A percentile compares a stretch with the other conserved stretches of the same genome.
Conservation (phyloP, 2,329 filamentous ascomycete genomes). For the Pseudocercospora eumusae region DNA sequence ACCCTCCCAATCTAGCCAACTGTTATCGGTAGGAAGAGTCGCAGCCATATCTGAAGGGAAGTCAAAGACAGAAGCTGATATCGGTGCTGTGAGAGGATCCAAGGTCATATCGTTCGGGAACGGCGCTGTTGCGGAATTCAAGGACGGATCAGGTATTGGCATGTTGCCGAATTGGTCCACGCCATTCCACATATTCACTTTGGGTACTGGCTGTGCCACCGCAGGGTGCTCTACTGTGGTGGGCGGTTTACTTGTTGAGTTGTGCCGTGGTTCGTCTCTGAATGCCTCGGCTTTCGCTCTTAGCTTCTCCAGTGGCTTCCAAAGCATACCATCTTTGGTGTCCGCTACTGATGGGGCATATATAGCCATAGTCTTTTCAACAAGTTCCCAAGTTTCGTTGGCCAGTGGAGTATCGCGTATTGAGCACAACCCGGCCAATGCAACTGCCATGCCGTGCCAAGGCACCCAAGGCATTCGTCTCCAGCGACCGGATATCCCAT, state of each 20-base stretch:
- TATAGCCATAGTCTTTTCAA: conserved; percentile 50
- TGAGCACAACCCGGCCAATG: conserved; percentile 55
- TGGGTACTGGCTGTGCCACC: background rate
- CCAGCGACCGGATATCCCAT: conserved; percentile 43
- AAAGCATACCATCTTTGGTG: conserved; percentile 53
- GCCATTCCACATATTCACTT: background rate
- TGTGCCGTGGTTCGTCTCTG: conserved; percentile 25
- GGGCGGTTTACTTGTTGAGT: background rate
- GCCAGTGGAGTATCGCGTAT: conserved; percentile 51
- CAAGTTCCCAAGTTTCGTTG: conserved; percentile 53
- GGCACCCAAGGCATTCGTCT: conserved; percentile 57
- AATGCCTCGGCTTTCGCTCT: conserved; percentile 50
- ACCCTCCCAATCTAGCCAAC: conserved; percentile 42
- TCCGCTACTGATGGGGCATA: conserved; percentile 54
- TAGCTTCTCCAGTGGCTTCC: conserved; percentile 58
- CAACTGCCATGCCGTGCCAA: conserved; percentile 58
- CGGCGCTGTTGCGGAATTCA: background rate
- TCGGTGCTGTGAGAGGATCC: conserved; percentile 8
- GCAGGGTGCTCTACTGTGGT: background rate
- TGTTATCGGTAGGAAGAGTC: conserved; percentile 25
- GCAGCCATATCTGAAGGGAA: conserved; percentile 29
- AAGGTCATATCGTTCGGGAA: conserved; percentile 3
- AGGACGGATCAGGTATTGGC: background rate
- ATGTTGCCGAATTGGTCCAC: background rate
- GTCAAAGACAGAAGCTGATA: conserved; percentile 21